Conservation (phyloP, 768 basidiomycete genomes). For the Pleurotus platypus region DNA sequence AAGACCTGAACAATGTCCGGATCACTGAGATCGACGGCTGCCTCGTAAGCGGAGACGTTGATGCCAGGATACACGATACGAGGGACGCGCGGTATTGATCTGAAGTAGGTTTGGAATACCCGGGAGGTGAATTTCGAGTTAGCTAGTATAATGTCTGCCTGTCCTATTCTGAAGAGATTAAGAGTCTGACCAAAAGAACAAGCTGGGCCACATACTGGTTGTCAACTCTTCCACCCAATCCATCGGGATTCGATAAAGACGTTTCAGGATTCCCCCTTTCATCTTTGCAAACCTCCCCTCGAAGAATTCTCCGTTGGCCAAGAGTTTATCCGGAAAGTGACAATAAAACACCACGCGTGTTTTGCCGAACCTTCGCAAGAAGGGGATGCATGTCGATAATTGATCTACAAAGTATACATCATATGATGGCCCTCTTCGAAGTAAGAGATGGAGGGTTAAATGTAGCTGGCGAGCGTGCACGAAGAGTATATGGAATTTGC, state of each 20-base stretch:
- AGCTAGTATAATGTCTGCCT: constrained; percentile 86
- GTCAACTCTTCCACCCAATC: constrained; percentile 89
- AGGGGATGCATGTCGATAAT: constrained; percentile 88
- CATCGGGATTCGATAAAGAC: constrained; percentile 83
- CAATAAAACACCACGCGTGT: constrained; percentile 96
- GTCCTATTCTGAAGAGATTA: constrained; percentile 42
- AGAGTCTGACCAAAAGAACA: not conserved
- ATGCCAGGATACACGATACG: constrained; percentile 96
- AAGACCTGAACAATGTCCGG: constrained; percentile 49
- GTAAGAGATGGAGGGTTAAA: constrained; percentile 64
- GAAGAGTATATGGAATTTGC: constrained; percentile 84
- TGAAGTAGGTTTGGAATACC: constrained; percentile 75
- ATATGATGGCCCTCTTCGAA: constrained; percentile 42
- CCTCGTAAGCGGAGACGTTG: constrained; percentile 71
- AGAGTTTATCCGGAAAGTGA: constrained; percentile 95
- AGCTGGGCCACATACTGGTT: constrained; percentile 55
- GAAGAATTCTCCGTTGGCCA: constrained; percentile 67
- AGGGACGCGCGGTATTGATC: constrained; percentile 57
- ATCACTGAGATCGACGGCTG: constrained; percentile 33
- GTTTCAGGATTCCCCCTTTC: constrained; percentile 55
- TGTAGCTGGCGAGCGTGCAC: constrained; percentile 89
- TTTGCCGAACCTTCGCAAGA: constrained; percentile 61
- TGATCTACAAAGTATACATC: constrained; percentile 96
- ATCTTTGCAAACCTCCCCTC: constrained; percentile 45
- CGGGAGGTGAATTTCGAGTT: constrained; percentile 90